Evolutionary conservation across 768 basidiomycete genomes (phyloP).

Genomic region (Lactifluus piperatus): DNA sequence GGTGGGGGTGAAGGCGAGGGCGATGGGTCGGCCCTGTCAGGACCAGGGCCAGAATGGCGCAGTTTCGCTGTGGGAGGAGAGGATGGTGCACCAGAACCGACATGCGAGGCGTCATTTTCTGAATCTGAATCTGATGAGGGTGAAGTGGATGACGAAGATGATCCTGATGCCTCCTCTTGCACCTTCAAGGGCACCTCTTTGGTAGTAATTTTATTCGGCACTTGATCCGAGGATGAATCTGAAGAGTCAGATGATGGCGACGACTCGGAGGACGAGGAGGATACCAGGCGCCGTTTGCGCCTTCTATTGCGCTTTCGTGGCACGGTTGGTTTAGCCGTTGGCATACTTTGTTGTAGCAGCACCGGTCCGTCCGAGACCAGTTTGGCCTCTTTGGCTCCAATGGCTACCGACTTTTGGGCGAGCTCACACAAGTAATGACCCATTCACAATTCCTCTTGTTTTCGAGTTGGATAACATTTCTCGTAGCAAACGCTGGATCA

Average conservation of each 20-base stretch:
- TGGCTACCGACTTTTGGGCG: slow-evolving; percentile 90
- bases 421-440: slow-evolving; percentile 74
- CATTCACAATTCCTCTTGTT: background rate
- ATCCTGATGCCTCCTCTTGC: background rate
- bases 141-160: background rate
- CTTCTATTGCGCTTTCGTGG: slow-evolving; percentile 28
- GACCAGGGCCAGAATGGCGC: background rate
- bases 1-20: slow-evolving; percentile 30
- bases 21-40: slow-evolving; percentile 15
- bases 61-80: background rate
- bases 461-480: background rate
- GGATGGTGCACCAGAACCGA: background rate
- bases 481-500: slow-evolving; percentile 82
- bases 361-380: too few species aligned
- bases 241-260: slow-evolving; percentile 23
- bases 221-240: slow-evolving; percentile 17
- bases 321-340: slow-evolving; percentile 20
- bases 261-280: slow-evolving; percentile 23
- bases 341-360: background rate
- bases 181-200: slow-evolving; percentile 7
- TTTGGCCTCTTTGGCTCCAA: slow-evolving; percentile 24
- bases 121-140: slow-evolving; percentile 21
- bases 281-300: slow-evolving; percentile 28
- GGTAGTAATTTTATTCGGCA: background rate
- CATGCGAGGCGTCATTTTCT: slow-evolving; percentile 1